Percentiles rank a stretch among this genome's conserved stretches.
Conservation (phyloP, 2,329 filamentous ascomycete genomes). For the Periconia sp. region DNA sequence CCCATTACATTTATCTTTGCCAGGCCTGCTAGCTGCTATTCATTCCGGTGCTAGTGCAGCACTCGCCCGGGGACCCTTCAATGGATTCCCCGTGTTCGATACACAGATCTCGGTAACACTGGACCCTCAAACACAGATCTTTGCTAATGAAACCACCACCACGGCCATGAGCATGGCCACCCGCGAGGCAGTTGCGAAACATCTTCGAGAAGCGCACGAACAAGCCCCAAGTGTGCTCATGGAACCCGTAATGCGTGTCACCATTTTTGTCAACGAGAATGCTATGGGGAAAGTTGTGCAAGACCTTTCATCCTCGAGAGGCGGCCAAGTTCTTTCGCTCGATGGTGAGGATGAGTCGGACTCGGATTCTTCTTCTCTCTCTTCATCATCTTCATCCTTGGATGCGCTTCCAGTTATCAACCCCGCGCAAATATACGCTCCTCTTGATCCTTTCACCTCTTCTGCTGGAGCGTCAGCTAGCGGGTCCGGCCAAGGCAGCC, state of each 20-base stretch:
- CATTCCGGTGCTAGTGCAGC: constrained; percentile 81
- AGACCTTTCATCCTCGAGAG: constrained; percentile 73
- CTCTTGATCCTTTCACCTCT: constrained; percentile 76
- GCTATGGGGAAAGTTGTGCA: constrained; percentile 81
- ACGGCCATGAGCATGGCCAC: constrained; percentile 69
- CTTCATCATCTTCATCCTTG: not conserved
- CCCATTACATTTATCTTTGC: constrained; percentile 55
- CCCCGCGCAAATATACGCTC: constrained; percentile 76
- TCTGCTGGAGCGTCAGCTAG: constrained; percentile 15
- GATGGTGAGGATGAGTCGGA: constrained; percentile 39
- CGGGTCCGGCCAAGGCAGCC: constrained; percentile 9
- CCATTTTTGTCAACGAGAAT: constrained; percentile 81
- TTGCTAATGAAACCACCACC: constrained; percentile 63
- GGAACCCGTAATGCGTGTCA: constrained; percentile 91
- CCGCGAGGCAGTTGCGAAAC: constrained; percentile 63
- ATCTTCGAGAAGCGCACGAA: constrained; percentile 64
- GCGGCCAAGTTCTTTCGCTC: constrained; percentile 73
- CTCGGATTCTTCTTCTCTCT: constrained; percentile 7
- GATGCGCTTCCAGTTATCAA: constrained; percentile 60
- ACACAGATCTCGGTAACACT: constrained; percentile 72
- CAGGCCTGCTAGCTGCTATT: constrained; percentile 57
- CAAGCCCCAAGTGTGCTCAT: constrained; percentile 66
- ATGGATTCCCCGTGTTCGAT: constrained; percentile 77
- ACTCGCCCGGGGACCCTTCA: constrained; percentile 79
- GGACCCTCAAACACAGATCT: constrained; percentile 65